phyloP scores from a whole-genome alignment of 257 asterid species.

The Rehmannia glutinosa region DNA sequence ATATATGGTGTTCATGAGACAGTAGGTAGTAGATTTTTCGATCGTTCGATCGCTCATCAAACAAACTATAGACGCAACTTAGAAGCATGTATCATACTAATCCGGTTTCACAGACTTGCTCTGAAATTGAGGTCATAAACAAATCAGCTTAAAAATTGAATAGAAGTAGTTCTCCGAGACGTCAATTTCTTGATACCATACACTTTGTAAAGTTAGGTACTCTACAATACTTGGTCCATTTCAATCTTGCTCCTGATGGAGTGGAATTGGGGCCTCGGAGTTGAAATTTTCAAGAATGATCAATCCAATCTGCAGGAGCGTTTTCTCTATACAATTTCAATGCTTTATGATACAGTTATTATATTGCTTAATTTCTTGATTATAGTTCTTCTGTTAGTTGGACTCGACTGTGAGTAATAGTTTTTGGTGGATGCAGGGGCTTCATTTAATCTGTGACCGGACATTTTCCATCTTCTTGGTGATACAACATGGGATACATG shows the following conservation, averaged over 20 bases:
- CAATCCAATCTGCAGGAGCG: background rate
- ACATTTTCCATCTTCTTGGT: slow-evolving; percentile 21
- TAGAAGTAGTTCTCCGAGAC: no score
- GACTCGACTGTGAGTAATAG: background rate
- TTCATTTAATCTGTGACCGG: slow-evolving; percentile 18
- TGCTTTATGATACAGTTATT: background rate
- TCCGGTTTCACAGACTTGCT: no score
- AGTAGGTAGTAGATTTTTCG: no score
- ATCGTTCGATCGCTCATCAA: no score
- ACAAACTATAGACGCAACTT: no score
- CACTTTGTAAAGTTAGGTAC: background rate
- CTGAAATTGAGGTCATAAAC: no score
- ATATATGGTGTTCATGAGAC: no score
- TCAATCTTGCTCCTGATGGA: slow-evolving; percentile 1
- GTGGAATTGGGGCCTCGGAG: background rate
- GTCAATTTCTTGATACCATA: no score
- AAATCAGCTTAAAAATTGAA: no score
- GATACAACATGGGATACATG: slow-evolving; percentile 39
- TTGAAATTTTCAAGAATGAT: background rate
- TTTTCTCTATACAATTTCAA: background rate
- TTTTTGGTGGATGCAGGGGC: slow-evolving; percentile 35
- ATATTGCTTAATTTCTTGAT: background rate
- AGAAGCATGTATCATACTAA: no score
- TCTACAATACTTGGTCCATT: background rate
- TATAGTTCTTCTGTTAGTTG: slow-evolving; percentile 3